phyloP scores from a whole-genome alignment of 768 basidiomycete species.

The Amanita polypyramis region DNA sequence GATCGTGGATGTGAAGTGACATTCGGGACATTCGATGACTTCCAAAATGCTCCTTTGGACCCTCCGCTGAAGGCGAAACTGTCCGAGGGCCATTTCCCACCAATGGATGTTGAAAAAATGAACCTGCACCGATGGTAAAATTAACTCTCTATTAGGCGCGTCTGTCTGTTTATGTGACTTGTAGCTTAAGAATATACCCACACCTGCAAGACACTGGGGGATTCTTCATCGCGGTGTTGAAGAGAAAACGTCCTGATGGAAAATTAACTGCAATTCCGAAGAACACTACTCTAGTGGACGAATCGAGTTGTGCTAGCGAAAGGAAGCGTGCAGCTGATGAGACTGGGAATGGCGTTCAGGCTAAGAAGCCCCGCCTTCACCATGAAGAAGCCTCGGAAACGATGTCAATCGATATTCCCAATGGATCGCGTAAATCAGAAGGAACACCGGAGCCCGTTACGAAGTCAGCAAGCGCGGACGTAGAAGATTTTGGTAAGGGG shows the following conservation, averaged over 20 bases:
- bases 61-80: slow-evolving; percentile 49
- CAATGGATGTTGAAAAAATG: slow-evolving; percentile 45
- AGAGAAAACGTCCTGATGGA: slow-evolving; percentile 26
- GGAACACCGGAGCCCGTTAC: background rate
- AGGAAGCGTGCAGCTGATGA: slow-evolving; percentile 45
- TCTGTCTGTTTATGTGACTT: background rate
- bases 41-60: slow-evolving; percentile 38
- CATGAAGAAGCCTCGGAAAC: slow-evolving; percentile 2
- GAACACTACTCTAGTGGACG: background rate
- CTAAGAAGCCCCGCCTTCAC: slow-evolving; percentile 1
- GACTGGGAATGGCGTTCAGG: slow-evolving; percentile 27
- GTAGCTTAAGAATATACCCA: slow-evolving; percentile 82
- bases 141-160: background rate
- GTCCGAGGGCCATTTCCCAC: slow-evolving; percentile 73
- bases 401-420: background rate
- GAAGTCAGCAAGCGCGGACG: background rate
- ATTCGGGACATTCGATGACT: slow-evolving; percentile 53
- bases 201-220: slow-evolving; percentile 96
- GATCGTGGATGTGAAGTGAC: slow-evolving; percentile 39
- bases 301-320: slow-evolving; percentile 17
- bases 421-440: background rate
- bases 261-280: background rate
- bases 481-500: background rate
- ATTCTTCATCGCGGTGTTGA: slow-evolving; percentile 91
- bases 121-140: slow-evolving; percentile 67